Evolutionary conservation across 805 yeast species (phyloP).

Genomic region (Cyberlindnera nakhonratchasimensis): DNA sequence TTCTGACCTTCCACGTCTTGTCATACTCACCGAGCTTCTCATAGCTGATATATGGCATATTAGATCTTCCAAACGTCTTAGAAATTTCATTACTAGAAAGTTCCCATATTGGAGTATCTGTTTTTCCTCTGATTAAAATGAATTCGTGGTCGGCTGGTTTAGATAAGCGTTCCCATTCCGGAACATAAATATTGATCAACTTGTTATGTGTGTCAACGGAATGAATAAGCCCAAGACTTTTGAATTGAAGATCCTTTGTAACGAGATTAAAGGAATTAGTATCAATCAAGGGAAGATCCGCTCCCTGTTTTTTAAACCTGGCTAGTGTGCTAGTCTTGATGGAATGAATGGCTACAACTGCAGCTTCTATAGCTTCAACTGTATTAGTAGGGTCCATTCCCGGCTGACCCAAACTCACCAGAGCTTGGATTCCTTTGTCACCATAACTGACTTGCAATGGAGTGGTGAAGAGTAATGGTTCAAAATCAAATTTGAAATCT

Average conservation of each 20-base stretch:
- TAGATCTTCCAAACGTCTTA: slow-evolving; percentile 17
- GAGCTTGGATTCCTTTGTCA: slow-evolving; percentile 35
- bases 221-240: slow-evolving; percentile 63
- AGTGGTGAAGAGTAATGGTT: slow-evolving; percentile 37
- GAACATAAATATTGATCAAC: slow-evolving; percentile 55
- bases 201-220: slow-evolving; percentile 45
- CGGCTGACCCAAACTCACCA: slow-evolving; percentile 33
- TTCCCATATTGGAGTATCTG: slow-evolving; percentile 63
- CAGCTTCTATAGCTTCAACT: slow-evolving; percentile 33
- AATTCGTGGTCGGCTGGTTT: slow-evolving; percentile 24
- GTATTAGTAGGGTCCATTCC: slow-evolving; percentile 34
- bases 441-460: slow-evolving; percentile 43
- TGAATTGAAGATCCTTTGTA: slow-evolving; percentile 28
- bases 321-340: slow-evolving; percentile 15
- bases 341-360: slow-evolving; percentile 33
- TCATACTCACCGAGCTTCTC: slow-evolving; percentile 42
- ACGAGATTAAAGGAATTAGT: slow-evolving; percentile 5
- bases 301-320: slow-evolving; percentile 6
- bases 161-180: slow-evolving; percentile 28
- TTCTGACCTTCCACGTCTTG: slow-evolving; percentile 54
- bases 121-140: slow-evolving; percentile 56
- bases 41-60: slow-evolving; percentile 45
- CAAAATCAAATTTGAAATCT: slow-evolving; percentile 35
- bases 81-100: slow-evolving; percentile 30
- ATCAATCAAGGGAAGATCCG: slow-evolving; percentile 15